Conservation (phyloP, 2,329 filamentous ascomycete species). For the Elsinoe necatrix region DNA sequence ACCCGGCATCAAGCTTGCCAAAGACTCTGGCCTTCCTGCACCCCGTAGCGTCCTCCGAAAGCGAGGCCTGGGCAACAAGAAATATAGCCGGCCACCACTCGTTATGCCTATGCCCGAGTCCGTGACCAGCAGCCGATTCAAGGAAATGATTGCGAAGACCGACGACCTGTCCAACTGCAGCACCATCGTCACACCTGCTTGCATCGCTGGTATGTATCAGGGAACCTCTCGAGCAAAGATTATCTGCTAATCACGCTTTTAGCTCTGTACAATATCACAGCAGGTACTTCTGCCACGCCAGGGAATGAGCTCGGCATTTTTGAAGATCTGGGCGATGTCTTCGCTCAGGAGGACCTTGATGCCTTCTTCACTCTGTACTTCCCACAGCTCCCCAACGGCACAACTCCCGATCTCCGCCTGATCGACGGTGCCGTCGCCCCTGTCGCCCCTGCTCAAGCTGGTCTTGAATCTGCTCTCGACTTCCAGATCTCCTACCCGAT, state of each 20-base stretch:
- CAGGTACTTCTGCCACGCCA: conserved; percentile 19
- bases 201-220: conserved; percentile 25
- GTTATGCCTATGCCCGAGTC: conserved; percentile 32
- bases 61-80: conserved; percentile 26
- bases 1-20: conserved; percentile 24
- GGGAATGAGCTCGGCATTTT: conserved; percentile 22
- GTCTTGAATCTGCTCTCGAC: conserved; percentile 41
- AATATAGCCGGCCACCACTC: conserved; percentile 37
- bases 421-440: conserved; percentile 23
- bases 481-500: conserved; percentile 43
- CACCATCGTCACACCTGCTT: conserved; percentile 32
- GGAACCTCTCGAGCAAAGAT: not conserved
- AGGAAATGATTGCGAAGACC: not conserved
- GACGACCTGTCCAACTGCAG: conserved; percentile 23
- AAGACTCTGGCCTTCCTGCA: conserved; percentile 25
- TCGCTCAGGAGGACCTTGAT: conserved; percentile 20
- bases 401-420: conserved; percentile 20
- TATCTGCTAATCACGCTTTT: not conserved
- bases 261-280: conserved; percentile 20
- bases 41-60: not conserved
- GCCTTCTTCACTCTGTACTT: conserved; percentile 22
- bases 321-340: conserved; percentile 21
- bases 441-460: conserved; percentile 23
- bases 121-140: not conserved
- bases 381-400: conserved; percentile 21